phyloP scores from a whole-genome alignment of 169 alveolate genomes.

The Neospora caninum region DNA sequence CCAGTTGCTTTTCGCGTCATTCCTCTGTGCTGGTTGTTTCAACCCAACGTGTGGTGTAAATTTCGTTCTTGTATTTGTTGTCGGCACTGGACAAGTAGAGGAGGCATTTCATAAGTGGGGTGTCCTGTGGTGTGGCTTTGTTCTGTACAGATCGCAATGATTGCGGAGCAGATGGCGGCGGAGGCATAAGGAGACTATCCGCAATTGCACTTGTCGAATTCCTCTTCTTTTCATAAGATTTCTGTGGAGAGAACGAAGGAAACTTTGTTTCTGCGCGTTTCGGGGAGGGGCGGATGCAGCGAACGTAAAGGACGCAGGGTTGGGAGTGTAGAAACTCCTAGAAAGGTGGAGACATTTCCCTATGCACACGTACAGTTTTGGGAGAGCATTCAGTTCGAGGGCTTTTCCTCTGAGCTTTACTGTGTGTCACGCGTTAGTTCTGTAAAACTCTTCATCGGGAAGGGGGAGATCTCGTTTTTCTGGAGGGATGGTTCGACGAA shows the following conservation, averaged over 20 bases:
- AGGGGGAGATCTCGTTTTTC: not conserved
- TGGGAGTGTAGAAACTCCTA: too few relatives aligned
- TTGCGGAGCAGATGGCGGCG: conserved; percentile 41
- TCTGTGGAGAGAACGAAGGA: too few relatives aligned
- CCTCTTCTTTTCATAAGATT: not conserved
- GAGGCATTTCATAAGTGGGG: too few relatives aligned
- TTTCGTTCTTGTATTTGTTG: too few relatives aligned
- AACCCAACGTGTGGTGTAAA: too few relatives aligned
- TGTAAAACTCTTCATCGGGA: not conserved
- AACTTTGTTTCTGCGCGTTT: too few relatives aligned
- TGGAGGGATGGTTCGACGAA: not conserved
- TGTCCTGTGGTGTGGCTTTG: not conserved
- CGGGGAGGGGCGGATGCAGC: too few relatives aligned
- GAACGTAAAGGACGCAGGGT: too few relatives aligned
- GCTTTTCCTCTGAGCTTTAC: not conserved
- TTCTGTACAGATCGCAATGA: conserved; percentile 15
- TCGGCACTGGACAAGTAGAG: too few relatives aligned
- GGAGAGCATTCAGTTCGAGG: not conserved
- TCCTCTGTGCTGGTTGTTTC: too few relatives aligned
- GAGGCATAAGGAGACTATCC: not conserved
- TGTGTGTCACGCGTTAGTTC: not conserved
- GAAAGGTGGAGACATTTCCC: not conserved
- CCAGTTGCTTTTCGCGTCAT: too few relatives aligned
- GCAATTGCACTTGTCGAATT: not conserved
- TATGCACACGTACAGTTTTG: not conserved